Percentiles rank a stretch among this genome's conserved stretches.
These are phyloP conservation scores for Suhomyces sp. DNA, from an alignment of 805 yeast species.

Conservation along the genomic window DNA sequence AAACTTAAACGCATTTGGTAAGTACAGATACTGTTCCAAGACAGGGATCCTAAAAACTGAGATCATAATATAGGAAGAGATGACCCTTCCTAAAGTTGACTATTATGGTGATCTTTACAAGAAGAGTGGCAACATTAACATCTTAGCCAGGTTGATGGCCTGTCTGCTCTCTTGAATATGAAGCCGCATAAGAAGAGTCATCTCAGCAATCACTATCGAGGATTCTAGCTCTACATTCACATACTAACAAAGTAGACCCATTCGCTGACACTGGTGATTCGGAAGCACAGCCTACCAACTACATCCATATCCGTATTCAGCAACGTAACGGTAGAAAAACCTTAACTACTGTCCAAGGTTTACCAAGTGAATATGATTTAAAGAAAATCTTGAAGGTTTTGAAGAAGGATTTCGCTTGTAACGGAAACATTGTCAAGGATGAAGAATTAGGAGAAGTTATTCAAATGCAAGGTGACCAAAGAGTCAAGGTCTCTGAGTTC, in stretches of 20 bases:
- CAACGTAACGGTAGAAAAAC: conserved; percentile 99
- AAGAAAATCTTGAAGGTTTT: conserved; percentile 90
- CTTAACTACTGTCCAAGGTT: conserved; percentile 96
- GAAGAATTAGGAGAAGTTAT: conserved; percentile 95
- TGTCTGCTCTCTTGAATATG: too few species aligned
- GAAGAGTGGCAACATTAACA: too few species aligned
- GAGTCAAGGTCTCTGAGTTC: conserved; percentile 93
- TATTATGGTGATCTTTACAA: too few species aligned
- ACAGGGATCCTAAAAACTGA: too few species aligned
- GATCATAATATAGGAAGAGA: too few species aligned
- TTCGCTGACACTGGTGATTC: conserved; percentile 99
- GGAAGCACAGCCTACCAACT: conserved; percentile 92
- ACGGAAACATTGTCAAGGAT: conserved; percentile 96
- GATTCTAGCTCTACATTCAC: too few species aligned
- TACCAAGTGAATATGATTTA: conserved; percentile 91
- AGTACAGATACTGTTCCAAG: too few species aligned
- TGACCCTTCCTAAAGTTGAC: too few species aligned
- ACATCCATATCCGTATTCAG: conserved; percentile 97
- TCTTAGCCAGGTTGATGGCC: too few species aligned
- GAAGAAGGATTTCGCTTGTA: conserved; percentile 98
- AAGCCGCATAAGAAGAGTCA: too few species aligned
- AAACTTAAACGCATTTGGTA: conserved; percentile 76
- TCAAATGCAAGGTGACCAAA: conserved; percentile 98
- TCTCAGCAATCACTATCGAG: too few species aligned
- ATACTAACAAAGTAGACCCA: conserved; percentile 61